Evolutionary conservation across 208 protist species (phyloP).

Genomic region (Leishmania amazonensis): DNA sequence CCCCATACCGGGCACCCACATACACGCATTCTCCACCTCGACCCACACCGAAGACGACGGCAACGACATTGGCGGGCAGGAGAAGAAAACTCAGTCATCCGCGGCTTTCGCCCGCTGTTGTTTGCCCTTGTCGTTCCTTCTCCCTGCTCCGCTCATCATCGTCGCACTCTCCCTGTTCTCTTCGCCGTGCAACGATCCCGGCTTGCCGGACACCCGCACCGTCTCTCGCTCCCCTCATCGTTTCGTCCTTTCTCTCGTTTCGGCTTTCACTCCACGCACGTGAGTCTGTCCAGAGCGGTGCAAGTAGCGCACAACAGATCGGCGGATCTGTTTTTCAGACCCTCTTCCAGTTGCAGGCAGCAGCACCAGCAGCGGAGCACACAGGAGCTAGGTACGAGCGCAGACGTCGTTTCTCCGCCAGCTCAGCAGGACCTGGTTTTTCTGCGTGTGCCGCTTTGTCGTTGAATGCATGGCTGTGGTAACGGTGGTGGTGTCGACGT

Average conservation of each 20-base stretch:
- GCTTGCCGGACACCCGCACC: not conserved
- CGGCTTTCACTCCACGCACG: not conserved
- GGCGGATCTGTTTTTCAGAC: not conserved
- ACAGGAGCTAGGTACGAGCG: not conserved
- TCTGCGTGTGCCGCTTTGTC: not conserved
- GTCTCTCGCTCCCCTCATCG: not conserved
- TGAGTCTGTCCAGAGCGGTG: not conserved
- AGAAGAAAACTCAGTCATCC: not conserved
- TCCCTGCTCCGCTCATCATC: not conserved
- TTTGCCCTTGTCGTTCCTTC: not conserved
- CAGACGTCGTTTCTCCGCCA: not conserved
- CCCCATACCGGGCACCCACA: not conserved
- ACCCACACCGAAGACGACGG: not conserved
- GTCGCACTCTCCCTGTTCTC: not conserved
- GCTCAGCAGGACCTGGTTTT: not conserved
- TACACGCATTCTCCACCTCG: not conserved
- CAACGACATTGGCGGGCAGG: not conserved
- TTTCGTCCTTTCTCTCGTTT: not conserved
- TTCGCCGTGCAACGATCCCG: not conserved
- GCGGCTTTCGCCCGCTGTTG: not conserved
- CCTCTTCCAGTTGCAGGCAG: not conserved
- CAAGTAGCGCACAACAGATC: not conserved
- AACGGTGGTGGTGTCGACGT: not conserved
- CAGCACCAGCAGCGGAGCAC: not conserved
- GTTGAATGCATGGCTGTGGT: not conserved